A percentile compares a stretch with the other conserved stretches of the same genome.
These are phyloP conservation scores for Fusarium mundagurra DNA, from an alignment of 2,329 filamentous ascomycete species.

Conservation along the genomic window DNA sequence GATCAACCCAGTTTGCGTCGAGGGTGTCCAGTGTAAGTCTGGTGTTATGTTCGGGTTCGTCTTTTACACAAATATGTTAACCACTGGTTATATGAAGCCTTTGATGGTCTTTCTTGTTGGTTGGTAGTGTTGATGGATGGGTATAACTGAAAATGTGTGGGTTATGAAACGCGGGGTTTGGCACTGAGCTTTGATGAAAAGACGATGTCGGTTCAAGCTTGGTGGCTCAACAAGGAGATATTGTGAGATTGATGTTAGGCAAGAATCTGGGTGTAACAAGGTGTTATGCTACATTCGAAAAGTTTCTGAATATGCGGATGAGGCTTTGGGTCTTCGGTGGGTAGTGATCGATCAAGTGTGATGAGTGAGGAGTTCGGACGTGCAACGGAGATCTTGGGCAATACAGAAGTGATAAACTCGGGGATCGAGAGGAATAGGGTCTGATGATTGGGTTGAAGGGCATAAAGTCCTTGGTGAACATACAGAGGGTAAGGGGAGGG, in stretches of 20 bases:
- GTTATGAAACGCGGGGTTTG: slow-evolving; percentile 34
- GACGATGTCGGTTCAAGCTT: background rate
- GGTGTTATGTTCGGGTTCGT: background rate
- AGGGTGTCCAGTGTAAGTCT: background rate
- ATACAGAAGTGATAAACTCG: slow-evolving; percentile 5
- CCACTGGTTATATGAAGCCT: background rate
- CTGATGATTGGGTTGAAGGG: slow-evolving; percentile 9
- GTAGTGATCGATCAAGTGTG: slow-evolving; percentile 4
- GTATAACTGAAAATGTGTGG: slow-evolving; percentile 7
- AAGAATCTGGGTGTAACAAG: background rate
- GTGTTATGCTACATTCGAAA: background rate
- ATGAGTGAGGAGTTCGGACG: background rate
- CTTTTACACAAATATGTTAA: background rate
- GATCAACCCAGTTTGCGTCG: background rate
- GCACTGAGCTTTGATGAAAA: slow-evolving; percentile 12
- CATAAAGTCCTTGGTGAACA: background rate
- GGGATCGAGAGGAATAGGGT: slow-evolving; percentile 1
- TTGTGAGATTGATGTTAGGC: background rate
- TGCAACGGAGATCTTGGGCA: background rate
- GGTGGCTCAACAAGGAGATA: background rate
- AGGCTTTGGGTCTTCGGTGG: background rate
- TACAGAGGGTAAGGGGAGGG: background rate
- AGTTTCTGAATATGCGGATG: background rate
- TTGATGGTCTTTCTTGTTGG: background rate
- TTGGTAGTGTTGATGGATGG: background rate